These are phyloP conservation scores for Scedosporium dehoogii DNA, from an alignment of 2,329 filamentous ascomycete species.

Conservation along the genomic window DNA sequence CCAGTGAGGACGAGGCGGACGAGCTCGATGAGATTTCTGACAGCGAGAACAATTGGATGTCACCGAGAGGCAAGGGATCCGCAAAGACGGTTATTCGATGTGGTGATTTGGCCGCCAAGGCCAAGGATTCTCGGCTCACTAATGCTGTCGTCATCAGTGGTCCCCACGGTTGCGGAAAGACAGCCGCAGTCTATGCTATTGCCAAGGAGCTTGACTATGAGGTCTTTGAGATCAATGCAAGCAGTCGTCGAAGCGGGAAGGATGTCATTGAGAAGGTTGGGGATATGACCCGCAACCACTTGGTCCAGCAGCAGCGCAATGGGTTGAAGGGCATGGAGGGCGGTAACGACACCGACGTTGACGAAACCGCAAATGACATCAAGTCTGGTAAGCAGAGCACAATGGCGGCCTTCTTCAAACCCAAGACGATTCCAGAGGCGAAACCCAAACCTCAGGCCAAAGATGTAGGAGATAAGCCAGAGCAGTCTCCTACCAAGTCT, in stretches of 20 bases:
- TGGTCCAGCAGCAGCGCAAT: slow-evolving; percentile 50
- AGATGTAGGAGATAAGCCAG: slow-evolving; percentile 16
- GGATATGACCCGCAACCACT: slow-evolving; percentile 93
- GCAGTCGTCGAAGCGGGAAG: slow-evolving; percentile 73
- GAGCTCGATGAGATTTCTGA: slow-evolving; percentile 61
- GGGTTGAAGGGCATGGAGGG: slow-evolving; percentile 19
- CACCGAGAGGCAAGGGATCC: slow-evolving; percentile 23
- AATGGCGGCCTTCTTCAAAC: slow-evolving; percentile 73
- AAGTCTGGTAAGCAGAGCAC: slow-evolving; percentile 65
- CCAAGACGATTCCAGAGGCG: slow-evolving; percentile 25
- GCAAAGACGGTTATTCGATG: slow-evolving; percentile 46
- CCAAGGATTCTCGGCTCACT: slow-evolving; percentile 40
- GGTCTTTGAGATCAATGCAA: slow-evolving; percentile 87
- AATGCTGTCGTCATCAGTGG: slow-evolving; percentile 87
- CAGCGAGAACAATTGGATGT: slow-evolving; percentile 39
- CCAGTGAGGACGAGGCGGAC: slow-evolving; percentile 63
- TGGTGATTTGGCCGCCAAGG: slow-evolving; percentile 23
- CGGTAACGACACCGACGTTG: slow-evolving; percentile 16
- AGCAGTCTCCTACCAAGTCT: slow-evolving; percentile 19
- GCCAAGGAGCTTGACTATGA: slow-evolving; percentile 89
- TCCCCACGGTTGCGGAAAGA: slow-evolving; percentile 85
- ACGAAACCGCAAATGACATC: slow-evolving; percentile 36
- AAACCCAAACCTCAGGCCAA: slow-evolving; percentile 14
- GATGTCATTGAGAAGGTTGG: slow-evolving; percentile 88
- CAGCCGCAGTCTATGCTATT: slow-evolving; percentile 81